Evolutionary conservation across 1,284 basidiomycete species (phyloP).

Genomic region (Cryptococcus sp.): DNA sequence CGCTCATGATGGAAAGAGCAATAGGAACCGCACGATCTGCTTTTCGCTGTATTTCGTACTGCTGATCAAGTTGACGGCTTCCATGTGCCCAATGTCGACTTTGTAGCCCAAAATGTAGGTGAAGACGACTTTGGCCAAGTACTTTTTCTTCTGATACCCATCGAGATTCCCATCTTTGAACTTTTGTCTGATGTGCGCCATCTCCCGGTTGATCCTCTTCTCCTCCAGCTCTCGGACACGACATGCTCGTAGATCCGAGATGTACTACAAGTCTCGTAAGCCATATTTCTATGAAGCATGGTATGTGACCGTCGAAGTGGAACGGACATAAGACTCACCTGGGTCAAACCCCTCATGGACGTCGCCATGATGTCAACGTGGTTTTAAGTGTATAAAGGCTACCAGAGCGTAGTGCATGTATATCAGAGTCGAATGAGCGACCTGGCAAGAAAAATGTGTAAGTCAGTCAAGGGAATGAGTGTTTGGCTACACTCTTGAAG

Average conservation of each 20-base stretch:
- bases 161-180: conserved; percentile 99
- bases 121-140: conserved; percentile 87
- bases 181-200: conserved; percentile 99
- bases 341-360: conserved; percentile 84
- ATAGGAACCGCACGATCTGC: conserved; percentile 77
- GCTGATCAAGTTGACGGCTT: conserved; percentile 96
- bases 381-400: background rate
- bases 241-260: conserved; percentile 90
- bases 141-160: conserved; percentile 99
- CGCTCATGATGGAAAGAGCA: background rate
- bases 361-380: conserved; percentile 66
- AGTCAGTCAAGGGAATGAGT: background rate
- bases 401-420: background rate
- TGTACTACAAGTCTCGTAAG: conserved; percentile 67
- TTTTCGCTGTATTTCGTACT: conserved; percentile 97
- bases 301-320: background rate
- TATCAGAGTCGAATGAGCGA: background rate
- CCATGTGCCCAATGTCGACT: conserved; percentile 99
- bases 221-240: conserved; percentile 63
- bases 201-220: conserved; percentile 98
- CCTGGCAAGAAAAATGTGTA: too few species aligned
- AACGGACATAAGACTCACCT: conserved; percentile 58
- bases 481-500: background rate
- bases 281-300: background rate
- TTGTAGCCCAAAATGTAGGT: conserved; percentile 99